These are phyloP conservation scores for Colletotrichum costaricense DNA, from an alignment of 2,329 filamentous ascomycete genomes.

Conservation along the genomic window DNA sequence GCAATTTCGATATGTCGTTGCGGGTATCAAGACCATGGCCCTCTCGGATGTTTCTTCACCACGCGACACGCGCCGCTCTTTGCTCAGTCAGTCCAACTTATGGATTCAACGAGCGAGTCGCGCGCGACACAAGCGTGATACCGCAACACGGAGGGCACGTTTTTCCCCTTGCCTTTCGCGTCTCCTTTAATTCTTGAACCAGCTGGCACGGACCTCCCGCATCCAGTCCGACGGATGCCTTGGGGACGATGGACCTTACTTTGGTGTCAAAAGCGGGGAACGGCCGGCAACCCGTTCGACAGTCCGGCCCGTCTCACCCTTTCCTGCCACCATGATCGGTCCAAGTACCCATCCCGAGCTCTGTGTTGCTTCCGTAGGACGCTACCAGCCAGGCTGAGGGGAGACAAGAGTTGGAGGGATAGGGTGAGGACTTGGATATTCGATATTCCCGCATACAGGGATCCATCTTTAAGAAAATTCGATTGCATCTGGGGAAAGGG, in stretches of 20 bases:
- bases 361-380: background rate
- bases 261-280: constrained; percentile 19
- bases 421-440: background rate
- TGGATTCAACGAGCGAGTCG: background rate
- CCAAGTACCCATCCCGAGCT: constrained; percentile 14
- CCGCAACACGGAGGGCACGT: constrained; percentile 2
- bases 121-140: background rate
- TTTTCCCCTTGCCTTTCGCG: background rate
- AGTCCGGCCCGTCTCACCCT: constrained; percentile 9
- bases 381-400: background rate
- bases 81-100: background rate
- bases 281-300: constrained; percentile 27
- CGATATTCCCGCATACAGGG: background rate
- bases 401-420: too few species aligned
- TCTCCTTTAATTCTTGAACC: background rate
- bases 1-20: background rate
- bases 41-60: background rate
- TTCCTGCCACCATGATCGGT: constrained; percentile 22
- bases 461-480: background rate
- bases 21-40: background rate
- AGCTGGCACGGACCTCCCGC: constrained; percentile 23
- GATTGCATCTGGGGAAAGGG: background rate
- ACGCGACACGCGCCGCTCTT: background rate
- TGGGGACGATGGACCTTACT: background rate
- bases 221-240: constrained; percentile 17